Base-by-base conservation (phyloP, 441 rosid genomes). In the Manihot esculenta region DNA sequence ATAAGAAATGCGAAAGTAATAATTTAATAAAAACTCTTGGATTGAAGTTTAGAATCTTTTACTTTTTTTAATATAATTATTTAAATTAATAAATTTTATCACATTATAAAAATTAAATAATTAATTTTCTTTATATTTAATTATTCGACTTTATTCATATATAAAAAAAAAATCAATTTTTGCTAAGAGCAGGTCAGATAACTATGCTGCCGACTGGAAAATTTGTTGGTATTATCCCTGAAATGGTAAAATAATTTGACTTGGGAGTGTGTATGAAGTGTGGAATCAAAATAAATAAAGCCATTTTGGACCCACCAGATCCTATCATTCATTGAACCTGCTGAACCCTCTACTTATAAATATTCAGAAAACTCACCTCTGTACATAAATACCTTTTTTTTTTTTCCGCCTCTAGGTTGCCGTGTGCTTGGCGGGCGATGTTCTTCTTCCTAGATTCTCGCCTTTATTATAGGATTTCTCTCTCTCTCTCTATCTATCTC, bases 251-350 rank as follows among this genome's bases (percentile, higher is more conserved):
- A n/a, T n/a, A n/a, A 17, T 24, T 45, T 47, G 38, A 18, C 30
- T 0, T 13, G 15, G 20, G 21, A 18, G 10, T 4, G 6, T 38
- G 13, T 27, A 21, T 27, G 33, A 35, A 18, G 7, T 7, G 18
- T 7, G 35, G 51, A 54, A 42, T 56, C 57, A 62, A 72, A 69
- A 62, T 42, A 62, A 66, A 58, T 12, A 24, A 63, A 54, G 71
- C 63, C 35, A 12, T 0, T 23, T 33, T 70, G 80, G 80, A 73
- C 77, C 76, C 77, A 66, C 74, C 56, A 18, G 74, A 74, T 74
- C 72, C 54, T 48, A 41, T 57, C 69, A 80, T 80, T 67, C 83
- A 80, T 73, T 79, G 83, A 82, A 82, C 78, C 81, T 70, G 62
- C 24, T 33, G 35, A 45, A 56, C 50, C 50, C 13, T 49, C 20